phyloP scores from a whole-genome alignment of 148 eudicot genomes.

The Rhododendron ferrugineum region DNA sequence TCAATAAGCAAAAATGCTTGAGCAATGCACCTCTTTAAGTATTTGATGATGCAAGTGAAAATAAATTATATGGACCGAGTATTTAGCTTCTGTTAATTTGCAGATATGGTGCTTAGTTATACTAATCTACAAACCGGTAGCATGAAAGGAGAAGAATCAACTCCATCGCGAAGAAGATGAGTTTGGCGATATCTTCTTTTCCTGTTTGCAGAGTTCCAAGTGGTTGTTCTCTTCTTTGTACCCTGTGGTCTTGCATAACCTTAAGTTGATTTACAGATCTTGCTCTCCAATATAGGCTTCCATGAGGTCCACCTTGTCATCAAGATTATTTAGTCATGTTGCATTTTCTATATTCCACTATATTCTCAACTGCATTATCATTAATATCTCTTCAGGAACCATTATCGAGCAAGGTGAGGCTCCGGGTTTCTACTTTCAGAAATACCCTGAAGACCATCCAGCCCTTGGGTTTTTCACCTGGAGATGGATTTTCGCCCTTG shows the following conservation, averaged over 20 bases:
- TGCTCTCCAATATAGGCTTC: not conserved
- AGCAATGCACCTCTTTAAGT: not conserved
- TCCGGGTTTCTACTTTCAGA: slow-evolving; percentile 76
- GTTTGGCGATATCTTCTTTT: not conserved
- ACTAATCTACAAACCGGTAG: not conserved
- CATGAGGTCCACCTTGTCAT: not conserved
- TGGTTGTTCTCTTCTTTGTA: not conserved
- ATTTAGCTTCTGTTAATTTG: not conserved
- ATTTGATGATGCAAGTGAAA: not conserved
- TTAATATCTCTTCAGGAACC: slow-evolving; percentile 53
- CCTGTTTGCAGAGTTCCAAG: not conserved
- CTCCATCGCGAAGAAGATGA: not conserved
- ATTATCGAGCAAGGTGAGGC: slow-evolving; percentile 83
- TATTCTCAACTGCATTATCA: not conserved
- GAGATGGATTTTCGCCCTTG: slow-evolving; percentile 83
- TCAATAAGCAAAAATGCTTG: not conserved
- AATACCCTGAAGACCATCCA: slow-evolving; percentile 86
- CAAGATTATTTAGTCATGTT: not conserved
- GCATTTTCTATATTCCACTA: not conserved
- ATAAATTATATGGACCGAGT: not conserved
- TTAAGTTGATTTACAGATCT: not conserved
- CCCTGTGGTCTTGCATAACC: not conserved
- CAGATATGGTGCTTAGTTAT: not conserved
- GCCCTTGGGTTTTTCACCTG: slow-evolving; percentile 77
- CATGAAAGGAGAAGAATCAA: not conserved